Conservation (phyloP, 1,139 yeast genomes). For the Yamadazyma triangularis region DNA sequence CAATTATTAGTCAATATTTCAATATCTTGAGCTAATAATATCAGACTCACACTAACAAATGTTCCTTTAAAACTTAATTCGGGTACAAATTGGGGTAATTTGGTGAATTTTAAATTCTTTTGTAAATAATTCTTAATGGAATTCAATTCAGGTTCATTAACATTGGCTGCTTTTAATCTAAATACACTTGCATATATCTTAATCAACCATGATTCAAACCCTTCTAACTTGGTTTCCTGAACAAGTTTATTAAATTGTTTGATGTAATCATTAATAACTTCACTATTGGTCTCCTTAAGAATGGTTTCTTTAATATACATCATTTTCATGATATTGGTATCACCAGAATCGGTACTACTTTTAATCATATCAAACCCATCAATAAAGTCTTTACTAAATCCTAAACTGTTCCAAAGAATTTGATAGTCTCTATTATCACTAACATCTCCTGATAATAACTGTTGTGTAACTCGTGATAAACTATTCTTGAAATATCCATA, state of each 20-base stretch:
- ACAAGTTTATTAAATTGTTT: constrained; percentile 23
- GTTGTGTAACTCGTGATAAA: constrained; percentile 5
- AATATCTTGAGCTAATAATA: not conserved
- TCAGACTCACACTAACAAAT: too few species aligned
- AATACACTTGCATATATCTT: constrained; percentile 22
- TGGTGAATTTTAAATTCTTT: constrained; percentile 28
- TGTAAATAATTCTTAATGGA: constrained; percentile 24
- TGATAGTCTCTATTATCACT: constrained; percentile 48
- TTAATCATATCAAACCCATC: constrained; percentile 7
- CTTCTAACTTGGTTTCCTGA: constrained; percentile 13
- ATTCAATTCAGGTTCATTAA: constrained; percentile 21
- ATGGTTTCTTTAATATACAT: constrained; percentile 24
- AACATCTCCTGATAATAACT: constrained; percentile 10
- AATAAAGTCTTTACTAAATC: constrained; percentile 11
- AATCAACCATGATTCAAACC: constrained; percentile 20
- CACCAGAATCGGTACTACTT: constrained; percentile 6
- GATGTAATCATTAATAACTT: too few species aligned
- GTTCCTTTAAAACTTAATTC: not conserved
- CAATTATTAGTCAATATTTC: not conserved
- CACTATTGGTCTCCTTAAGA: constrained; percentile 14
- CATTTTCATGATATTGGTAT: constrained; percentile 12
- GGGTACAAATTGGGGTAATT: constrained; percentile 9
- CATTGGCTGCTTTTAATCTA: constrained; percentile 14
- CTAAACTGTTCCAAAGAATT: constrained; percentile 41
- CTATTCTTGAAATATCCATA: constrained; percentile 20